phyloP scores from a whole-genome alignment of 202 grass and related monocot genomes.

The Cymbopogon flexuosus region DNA sequence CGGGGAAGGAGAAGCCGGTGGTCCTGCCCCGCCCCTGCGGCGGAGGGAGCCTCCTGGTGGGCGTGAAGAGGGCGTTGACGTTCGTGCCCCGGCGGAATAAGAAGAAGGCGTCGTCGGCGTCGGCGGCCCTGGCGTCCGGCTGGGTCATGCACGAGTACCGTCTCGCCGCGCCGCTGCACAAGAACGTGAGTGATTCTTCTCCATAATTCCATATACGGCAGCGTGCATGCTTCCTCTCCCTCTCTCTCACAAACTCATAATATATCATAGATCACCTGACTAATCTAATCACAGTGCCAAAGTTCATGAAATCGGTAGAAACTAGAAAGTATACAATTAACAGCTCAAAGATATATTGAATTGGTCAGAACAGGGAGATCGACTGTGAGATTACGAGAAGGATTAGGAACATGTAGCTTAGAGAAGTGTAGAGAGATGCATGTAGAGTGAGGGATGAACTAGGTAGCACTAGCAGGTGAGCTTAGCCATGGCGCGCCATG shows the following conservation, averaged over 20 bases:
- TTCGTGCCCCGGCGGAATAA: slow-evolving; percentile 31
- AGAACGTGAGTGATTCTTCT: slow-evolving; percentile 28
- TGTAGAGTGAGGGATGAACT: not conserved
- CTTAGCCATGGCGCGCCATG: not conserved
- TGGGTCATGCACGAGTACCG: slow-evolving; percentile 97
- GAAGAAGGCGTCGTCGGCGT: not conserved
- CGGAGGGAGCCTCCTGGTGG: slow-evolving; percentile 51
- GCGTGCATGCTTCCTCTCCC: not conserved
- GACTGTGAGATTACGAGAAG: not conserved
- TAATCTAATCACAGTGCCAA: not conserved
- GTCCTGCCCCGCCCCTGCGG: slow-evolving; percentile 33
- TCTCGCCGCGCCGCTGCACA: slow-evolving; percentile 47
- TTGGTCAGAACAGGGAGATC: not conserved
- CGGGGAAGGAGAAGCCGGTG: slow-evolving; percentile 52
- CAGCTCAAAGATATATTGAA: not conserved
- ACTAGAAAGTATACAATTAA: not conserved
- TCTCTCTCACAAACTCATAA: not conserved
- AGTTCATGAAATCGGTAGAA: not conserved
- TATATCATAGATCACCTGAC: not conserved
- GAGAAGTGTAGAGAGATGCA: not conserved
- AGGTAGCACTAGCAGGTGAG: not conserved
- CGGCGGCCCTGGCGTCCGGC: slow-evolving; percentile 5
- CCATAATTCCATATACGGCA: not conserved
- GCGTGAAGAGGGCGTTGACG: slow-evolving; percentile 53
- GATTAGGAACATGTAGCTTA: not conserved